A percentile compares a stretch with the other conserved stretches of the same genome.
These are phyloP conservation scores for Copromyces sp. DNA, from an alignment of 495 filamentous ascomycete species.

Conservation along the genomic window DNA sequence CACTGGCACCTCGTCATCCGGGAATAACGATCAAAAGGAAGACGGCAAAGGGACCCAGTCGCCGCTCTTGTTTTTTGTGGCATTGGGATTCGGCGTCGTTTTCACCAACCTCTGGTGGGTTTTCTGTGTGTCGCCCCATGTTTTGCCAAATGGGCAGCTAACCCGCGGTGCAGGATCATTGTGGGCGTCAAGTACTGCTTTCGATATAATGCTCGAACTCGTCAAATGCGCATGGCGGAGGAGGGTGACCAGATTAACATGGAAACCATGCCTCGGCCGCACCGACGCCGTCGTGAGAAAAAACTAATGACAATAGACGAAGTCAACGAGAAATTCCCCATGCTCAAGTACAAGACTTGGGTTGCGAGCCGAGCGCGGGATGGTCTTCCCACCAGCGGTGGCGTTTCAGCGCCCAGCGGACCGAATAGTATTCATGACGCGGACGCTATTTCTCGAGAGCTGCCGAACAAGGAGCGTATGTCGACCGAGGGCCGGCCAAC, in stretches of 20 bases:
- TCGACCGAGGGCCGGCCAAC: conserved; percentile 24
- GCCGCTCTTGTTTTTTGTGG: conserved; percentile 92
- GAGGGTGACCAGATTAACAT: conserved; percentile 84
- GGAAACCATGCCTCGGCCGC: conserved; percentile 64
- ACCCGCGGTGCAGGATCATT: conserved; percentile 69
- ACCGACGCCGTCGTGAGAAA: conserved; percentile 83
- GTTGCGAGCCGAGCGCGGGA: conserved; percentile 69
- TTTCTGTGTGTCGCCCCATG: neutral
- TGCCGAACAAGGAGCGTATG: conserved; percentile 28
- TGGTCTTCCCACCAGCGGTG: conserved; percentile 75
- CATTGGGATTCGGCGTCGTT: conserved; percentile 93
- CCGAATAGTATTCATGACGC: conserved; percentile 55
- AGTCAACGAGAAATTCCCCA: conserved; percentile 92
- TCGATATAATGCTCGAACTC: conserved; percentile 90
- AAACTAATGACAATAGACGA: conserved; percentile 98
- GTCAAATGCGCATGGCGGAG: conserved; percentile 65
- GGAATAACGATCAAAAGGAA: conserved; percentile 6
- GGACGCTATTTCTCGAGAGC: conserved; percentile 40
- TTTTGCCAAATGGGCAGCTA: conserved; percentile 13
- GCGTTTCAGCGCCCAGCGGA: conserved; percentile 69
- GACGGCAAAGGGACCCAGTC: conserved; percentile 43
- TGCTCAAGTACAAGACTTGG: conserved; percentile 95
- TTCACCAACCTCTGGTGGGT: conserved; percentile 97
- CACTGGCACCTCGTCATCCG: neutral
- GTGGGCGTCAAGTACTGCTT: conserved; percentile 99